phyloP scores from a whole-genome alignment of 371 early-diverging fungal species.

The Phascolomyces articulosus region DNA sequence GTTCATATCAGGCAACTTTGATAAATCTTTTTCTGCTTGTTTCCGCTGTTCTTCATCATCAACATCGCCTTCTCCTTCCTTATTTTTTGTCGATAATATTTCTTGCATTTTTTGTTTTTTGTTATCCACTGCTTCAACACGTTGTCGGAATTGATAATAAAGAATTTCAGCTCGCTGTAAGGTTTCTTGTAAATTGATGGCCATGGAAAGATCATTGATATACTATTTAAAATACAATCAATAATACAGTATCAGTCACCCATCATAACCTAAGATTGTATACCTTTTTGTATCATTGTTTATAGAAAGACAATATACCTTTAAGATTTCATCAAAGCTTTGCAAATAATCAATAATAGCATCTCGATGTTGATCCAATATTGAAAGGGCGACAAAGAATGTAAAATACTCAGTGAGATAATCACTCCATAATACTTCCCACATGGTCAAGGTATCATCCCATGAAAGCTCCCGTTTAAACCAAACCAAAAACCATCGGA shows the following conservation, averaged over 20 bases:
- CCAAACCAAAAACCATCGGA: conserved; percentile 93
- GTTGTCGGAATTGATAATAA: conserved; percentile 71
- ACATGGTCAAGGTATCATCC: conserved; percentile 76
- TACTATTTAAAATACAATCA: conserved; percentile 59
- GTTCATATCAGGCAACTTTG: conserved; percentile 10
- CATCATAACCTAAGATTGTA: no score
- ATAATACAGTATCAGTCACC: no score
- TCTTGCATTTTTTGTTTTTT: conserved; percentile 17
- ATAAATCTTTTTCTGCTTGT: conserved; percentile 3
- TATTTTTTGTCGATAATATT: neutral
- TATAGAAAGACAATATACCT: conserved; percentile 45
- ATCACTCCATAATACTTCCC: conserved; percentile 93
- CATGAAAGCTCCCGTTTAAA: conserved; percentile 94
- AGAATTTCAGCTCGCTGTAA: conserved; percentile 83
- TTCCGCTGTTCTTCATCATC: neutral
- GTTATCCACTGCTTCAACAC: conserved; percentile 42
- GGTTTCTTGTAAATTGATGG: conserved; percentile 76
- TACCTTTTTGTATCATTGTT: no score
- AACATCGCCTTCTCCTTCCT: neutral
- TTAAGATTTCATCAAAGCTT: conserved; percentile 92
- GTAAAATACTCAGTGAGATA: conserved; percentile 80
- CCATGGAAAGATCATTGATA: conserved; percentile 84
- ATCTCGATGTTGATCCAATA: conserved; percentile 81
- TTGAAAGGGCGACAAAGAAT: conserved; percentile 88
- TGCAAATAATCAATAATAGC: conserved; percentile 78